Evolutionary conservation across 805 yeast species (phyloP).

Genomic region (Candida boleticola): DNA sequence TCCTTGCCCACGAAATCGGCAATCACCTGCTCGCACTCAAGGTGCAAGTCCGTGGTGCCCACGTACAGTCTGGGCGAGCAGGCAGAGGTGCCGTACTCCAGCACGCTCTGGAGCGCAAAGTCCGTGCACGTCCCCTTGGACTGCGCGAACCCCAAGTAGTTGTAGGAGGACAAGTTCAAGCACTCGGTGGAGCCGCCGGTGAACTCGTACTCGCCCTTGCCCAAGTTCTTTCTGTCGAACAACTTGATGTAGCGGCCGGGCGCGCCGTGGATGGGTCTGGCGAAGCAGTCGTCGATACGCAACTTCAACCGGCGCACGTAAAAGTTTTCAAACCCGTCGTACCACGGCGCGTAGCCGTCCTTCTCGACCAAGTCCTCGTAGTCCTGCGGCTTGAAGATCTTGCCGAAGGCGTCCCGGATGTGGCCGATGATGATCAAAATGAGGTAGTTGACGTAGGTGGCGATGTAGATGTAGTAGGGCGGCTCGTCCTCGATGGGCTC

Average conservation of each 20-base stretch:
- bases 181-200: slow-evolving; percentile 77
- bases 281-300: slow-evolving; percentile 91
- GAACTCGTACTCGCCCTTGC: slow-evolving; percentile 63
- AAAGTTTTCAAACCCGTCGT: slow-evolving; percentile 88
- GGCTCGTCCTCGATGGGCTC: slow-evolving; percentile 81
- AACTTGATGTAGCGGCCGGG: slow-evolving; percentile 91
- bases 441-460: slow-evolving; percentile 84
- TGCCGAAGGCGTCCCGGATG: slow-evolving; percentile 83
- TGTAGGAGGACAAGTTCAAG: slow-evolving; percentile 84
- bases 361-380: slow-evolving; percentile 67
- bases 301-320: slow-evolving; percentile 88
- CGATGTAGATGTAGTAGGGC: slow-evolving; percentile 71
- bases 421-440: slow-evolving; percentile 87
- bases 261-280: slow-evolving; percentile 94
- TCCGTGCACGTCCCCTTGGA: slow-evolving; percentile 90
- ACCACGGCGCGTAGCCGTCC: slow-evolving; percentile 95
- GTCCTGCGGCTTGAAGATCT: slow-evolving; percentile 62
- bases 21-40: slow-evolving; percentile 67
- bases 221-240: slow-evolving; percentile 71
- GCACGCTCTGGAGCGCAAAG: slow-evolving; percentile 59
- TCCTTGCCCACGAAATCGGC: slow-evolving; percentile 91
- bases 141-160: slow-evolving; percentile 96
- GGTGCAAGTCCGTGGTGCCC: slow-evolving; percentile 77
- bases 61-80: slow-evolving; percentile 73
- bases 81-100: slow-evolving; percentile 71